These are phyloP conservation scores for Xylaria sp. DNA, from an alignment of 2,329 filamentous ascomycete genomes.

Conservation along the genomic window DNA sequence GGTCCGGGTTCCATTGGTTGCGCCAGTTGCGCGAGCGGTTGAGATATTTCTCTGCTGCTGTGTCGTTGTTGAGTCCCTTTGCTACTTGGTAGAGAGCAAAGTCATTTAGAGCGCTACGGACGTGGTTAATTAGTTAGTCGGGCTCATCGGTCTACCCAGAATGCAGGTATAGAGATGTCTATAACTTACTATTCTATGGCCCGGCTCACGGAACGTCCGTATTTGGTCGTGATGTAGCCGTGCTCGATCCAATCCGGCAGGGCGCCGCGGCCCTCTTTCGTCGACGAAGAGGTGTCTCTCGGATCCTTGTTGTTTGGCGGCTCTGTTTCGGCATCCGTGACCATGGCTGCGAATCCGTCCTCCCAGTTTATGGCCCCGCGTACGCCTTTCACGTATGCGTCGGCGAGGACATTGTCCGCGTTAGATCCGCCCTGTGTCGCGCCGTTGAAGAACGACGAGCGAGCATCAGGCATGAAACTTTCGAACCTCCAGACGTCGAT, in stretches of 20 bases:
- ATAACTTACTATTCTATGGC: conserved; percentile 65
- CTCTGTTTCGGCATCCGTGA: conserved; percentile 68
- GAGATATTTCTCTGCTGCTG: conserved; percentile 64
- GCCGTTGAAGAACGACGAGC: conserved; percentile 73
- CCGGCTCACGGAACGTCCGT: conserved; percentile 65
- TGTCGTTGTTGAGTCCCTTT: conserved; percentile 55
- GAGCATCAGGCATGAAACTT: conserved; percentile 68
- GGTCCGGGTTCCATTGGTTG: conserved; percentile 70
- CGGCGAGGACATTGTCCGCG: conserved; percentile 73
- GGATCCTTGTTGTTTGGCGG: conserved; percentile 65
- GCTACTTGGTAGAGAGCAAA: conserved; percentile 72
- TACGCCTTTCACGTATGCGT: conserved; percentile 73
- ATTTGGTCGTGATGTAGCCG: conserved; percentile 69
- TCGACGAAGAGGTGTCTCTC: conserved; percentile 63
- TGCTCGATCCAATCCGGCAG: conserved; percentile 70
- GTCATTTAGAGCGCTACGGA: conserved; percentile 63
- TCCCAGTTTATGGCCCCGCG: conserved; percentile 68
- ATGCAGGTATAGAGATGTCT: too few relatives aligned
- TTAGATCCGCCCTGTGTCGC: conserved; percentile 73
- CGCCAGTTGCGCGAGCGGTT: conserved; percentile 70
- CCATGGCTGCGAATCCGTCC: conserved; percentile 66
- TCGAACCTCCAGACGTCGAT: conserved; percentile 72
- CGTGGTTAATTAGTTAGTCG: not conserved
- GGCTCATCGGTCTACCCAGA: not conserved
- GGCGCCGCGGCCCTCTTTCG: conserved; percentile 71